These are phyloP conservation scores for Phytopythium oedochilum DNA, from an alignment of 352 stramenopile species.

Conservation along the genomic window DNA sequence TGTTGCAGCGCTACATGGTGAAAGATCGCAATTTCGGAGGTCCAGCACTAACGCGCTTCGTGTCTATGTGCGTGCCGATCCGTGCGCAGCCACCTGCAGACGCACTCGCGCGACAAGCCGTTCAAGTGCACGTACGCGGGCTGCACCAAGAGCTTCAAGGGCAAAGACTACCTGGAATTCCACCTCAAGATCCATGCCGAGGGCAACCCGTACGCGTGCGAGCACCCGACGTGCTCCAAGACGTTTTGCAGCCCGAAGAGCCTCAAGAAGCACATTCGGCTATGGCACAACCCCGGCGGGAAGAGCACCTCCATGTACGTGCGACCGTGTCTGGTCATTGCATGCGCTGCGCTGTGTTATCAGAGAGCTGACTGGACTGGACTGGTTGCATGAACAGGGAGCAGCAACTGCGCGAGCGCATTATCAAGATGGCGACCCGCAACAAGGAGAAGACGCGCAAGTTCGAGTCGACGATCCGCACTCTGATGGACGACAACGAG, in stretches of 20 bases:
- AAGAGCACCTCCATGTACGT: conserved; percentile 76
- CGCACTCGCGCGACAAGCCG: conserved; percentile 80
- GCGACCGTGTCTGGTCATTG: not conserved
- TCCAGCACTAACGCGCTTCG: not conserved
- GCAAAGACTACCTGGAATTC: conserved; percentile 83
- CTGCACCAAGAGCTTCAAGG: conserved; percentile 87
- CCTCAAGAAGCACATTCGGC: conserved; percentile 77
- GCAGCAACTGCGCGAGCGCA: conserved; percentile 77
- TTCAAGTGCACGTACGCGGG: conserved; percentile 85
- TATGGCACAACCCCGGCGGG: conserved; percentile 77
- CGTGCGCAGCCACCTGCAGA: conserved; percentile 65
- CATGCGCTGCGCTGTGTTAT: not conserved
- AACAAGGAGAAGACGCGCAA: conserved; percentile 84
- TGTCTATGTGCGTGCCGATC: conserved; percentile 4
- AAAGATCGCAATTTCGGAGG: conserved; percentile 1
- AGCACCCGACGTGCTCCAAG: conserved; percentile 78
- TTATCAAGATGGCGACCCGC: conserved; percentile 82
- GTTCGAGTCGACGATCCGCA: conserved; percentile 73
- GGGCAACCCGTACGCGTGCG: conserved; percentile 75
- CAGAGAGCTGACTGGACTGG: too few relatives aligned
- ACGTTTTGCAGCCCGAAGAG: conserved; percentile 84
- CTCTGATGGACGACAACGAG: conserved; percentile 76
- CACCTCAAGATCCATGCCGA: conserved; percentile 83
- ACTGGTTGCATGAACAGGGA: conserved; percentile 27
- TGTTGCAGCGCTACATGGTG: not conserved